These are phyloP conservation scores for Candida piceae DNA, from an alignment of 805 yeast genomes.

Conservation along the genomic window DNA sequence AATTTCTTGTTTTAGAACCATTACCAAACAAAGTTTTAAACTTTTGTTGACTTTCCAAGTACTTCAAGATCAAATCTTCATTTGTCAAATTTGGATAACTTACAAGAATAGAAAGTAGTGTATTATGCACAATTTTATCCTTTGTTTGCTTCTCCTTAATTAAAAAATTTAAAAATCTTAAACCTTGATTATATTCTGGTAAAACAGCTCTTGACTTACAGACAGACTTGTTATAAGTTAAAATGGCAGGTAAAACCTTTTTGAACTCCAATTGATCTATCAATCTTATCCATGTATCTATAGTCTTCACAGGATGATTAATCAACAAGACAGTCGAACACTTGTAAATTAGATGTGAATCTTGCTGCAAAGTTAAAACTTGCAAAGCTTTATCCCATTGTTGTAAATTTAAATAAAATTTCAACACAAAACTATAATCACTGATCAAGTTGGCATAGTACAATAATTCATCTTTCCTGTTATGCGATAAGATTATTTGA, in stretches of 20 bases:
- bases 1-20: conserved; percentile 6
- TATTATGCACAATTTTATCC: conserved; percentile 57
- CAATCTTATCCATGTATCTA: conserved; percentile 72
- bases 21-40: conserved; percentile 11
- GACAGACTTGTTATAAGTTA: conserved; percentile 56
- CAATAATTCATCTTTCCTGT: conserved; percentile 58
- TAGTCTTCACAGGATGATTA: conserved; percentile 64
- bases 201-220: conserved; percentile 30
- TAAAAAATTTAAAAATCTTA: conserved; percentile 56
- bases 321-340: conserved; percentile 65
- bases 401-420: conserved; percentile 62
- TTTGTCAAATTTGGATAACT: conserved; percentile 36
- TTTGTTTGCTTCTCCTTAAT: conserved; percentile 39
- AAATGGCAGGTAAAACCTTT: conserved; percentile 68
- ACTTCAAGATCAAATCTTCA: conserved; percentile 45
- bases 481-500: conserved; percentile 64
- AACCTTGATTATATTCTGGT: conserved; percentile 52
- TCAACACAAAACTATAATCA: conserved; percentile 65
- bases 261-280: conserved; percentile 48
- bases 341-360: conserved; percentile 50
- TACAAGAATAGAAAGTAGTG: conserved; percentile 63
- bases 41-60: conserved; percentile 36
- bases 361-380: conserved; percentile 45
- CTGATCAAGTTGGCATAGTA: conserved; percentile 61
- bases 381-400: conserved; percentile 72